Evolutionary conservation across 108 stramenopile genomes (phyloP).

Genomic region (Nitzschia sp.): DNA sequence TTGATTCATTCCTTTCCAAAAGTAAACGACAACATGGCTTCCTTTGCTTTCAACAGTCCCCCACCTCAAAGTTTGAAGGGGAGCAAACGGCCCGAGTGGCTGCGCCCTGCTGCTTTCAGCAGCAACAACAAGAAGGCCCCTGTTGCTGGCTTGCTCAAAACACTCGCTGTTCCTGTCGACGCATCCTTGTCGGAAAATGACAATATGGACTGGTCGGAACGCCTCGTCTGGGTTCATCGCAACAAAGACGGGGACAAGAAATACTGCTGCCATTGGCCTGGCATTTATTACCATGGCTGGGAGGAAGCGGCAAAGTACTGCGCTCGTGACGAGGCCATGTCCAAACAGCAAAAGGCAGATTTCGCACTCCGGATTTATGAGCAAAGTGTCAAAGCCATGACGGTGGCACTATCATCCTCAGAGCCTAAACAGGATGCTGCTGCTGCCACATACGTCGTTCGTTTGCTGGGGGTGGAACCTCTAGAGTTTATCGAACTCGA

Average conservation of each 20-base stretch:
- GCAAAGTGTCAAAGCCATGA: neutral
- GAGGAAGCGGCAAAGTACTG: neutral
- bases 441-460: neutral
- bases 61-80: too few relatives aligned
- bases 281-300: neutral
- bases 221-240: neutral
- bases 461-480: neutral
- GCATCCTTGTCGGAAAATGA: too few relatives aligned
- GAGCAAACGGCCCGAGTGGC: too few relatives aligned
- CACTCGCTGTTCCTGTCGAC: too few relatives aligned
- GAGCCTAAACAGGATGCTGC: too few relatives aligned
- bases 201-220: neutral
- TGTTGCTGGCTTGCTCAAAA: too few relatives aligned
- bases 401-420: too few relatives aligned
- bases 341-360: neutral
- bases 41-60: too few relatives aligned
- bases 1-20: too few relatives aligned
- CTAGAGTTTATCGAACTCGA: neutral
- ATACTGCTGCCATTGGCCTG: neutral
- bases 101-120: too few relatives aligned
- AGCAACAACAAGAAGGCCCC: too few relatives aligned
- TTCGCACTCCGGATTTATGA: neutral
- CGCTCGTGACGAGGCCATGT: neutral
- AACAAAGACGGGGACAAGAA: neutral
- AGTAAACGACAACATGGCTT: too few relatives aligned